These are phyloP conservation scores for Apiospora marii DNA, from an alignment of 2,329 filamentous ascomycete species.

Conservation along the genomic window DNA sequence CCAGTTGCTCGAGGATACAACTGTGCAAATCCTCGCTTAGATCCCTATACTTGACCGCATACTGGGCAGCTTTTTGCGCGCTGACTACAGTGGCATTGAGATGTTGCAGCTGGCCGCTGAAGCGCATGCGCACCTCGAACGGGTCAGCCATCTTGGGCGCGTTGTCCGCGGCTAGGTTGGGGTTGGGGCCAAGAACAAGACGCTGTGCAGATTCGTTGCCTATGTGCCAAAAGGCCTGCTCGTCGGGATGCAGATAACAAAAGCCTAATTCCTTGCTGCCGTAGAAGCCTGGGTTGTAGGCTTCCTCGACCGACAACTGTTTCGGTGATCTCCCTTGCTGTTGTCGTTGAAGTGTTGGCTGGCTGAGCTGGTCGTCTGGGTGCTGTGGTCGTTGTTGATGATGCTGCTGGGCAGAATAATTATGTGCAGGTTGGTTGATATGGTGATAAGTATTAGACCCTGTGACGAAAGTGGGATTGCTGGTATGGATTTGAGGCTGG, in stretches of 20 bases:
- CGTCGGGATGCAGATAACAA: slow-evolving; percentile 10
- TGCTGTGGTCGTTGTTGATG: neutral
- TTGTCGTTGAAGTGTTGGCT: neutral
- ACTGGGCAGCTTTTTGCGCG: slow-evolving; percentile 90
- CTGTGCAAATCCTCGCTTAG: slow-evolving; percentile 98
- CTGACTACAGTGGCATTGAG: slow-evolving; percentile 90
- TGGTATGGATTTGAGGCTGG: neutral
- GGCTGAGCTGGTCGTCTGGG: neutral
- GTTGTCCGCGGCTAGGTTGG: neutral
- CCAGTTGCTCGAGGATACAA: slow-evolving; percentile 95
- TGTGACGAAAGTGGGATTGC: slow-evolving; percentile 1
- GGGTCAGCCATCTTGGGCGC: slow-evolving; percentile 71
- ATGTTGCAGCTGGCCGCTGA: slow-evolving; percentile 87
- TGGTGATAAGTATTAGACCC: neutral
- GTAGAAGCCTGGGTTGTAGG: slow-evolving; percentile 14
- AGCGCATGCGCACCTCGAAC: slow-evolving; percentile 98
- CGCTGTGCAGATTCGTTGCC: slow-evolving; percentile 14
- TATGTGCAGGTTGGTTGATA: neutral
- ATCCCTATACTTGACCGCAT: slow-evolving; percentile 91
- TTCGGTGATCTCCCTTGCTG: neutral
- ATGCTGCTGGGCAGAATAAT: neutral
- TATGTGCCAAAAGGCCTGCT: slow-evolving; percentile 21
- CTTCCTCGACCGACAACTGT: neutral
- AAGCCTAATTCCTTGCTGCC: slow-evolving; percentile 7
- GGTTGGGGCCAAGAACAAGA: slow-evolving; percentile 1